Base-by-base conservation (phyloP, 1,284 basidiomycete genomes). In the Anthracocystis walkeri region DNA sequence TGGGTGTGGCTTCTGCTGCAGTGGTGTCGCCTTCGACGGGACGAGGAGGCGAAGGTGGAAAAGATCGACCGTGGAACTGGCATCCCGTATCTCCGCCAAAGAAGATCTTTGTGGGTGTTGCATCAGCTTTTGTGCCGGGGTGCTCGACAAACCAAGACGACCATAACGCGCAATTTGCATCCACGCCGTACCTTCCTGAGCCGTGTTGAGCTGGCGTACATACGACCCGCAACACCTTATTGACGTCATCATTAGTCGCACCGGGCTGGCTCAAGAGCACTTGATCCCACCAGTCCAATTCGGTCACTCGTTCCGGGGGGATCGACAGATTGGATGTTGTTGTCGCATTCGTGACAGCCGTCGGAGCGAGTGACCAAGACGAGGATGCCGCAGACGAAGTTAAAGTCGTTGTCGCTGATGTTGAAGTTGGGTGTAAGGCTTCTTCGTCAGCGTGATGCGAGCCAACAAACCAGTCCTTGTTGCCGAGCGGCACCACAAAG, bases 211-310 rank as follows among this genome's bases (percentile, higher is more conserved):
- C 82, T 0, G 83, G 83, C 3, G 82, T 83, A 23, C 83, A 84
- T 4, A 80, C 58, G 18, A 69, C 57, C 3, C 64, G 57, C 18
- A 64, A 35, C 27, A n/a, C 55, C 31, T 52, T 46, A 46, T 25
- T 46, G 25, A 16, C 8, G 33, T 41, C 62, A 21, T n/a, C 41
- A 25, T 7, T 14, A 14, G 35, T 38, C 16, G 35, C 35, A 8
- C 23, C 55, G 2, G 38, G 41, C 44, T 51, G 61, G 7, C 56
- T 38, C 14, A 81, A 35, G 23, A 42, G 55, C 31, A 72, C 57
- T 29, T 81, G 69, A 48, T 83, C 82, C 83, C 83, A 84, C 83
- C 83, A 84, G 54, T 84, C 83, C 4, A 82, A 49, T 51, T 83
- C 81, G 7, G 58, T 65, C 18, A 83, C 73, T 5, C 74, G 49